Evolutionary conservation across 768 basidiomycete genomes (phyloP).

Genomic region (Termitomyces sp.): DNA sequence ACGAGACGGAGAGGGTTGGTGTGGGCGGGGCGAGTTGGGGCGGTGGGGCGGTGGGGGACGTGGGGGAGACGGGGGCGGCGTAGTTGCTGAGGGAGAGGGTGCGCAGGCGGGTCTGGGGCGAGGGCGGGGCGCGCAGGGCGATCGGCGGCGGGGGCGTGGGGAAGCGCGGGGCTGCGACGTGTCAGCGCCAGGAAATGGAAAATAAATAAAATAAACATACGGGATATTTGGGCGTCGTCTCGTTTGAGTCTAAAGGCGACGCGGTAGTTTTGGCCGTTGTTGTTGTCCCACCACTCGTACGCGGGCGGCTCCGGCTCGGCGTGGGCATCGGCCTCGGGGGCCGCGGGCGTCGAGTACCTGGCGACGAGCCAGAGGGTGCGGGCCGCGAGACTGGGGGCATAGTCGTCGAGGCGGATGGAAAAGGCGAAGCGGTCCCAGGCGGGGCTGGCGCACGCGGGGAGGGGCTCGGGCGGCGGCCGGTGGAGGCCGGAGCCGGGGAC

Average conservation of each 20-base stretch:
- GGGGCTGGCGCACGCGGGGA: not conserved
- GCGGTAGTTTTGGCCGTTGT: conserved; percentile 70
- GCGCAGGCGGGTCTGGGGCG: conserved; percentile 26
- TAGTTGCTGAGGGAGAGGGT: conserved; percentile 45
- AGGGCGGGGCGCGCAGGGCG: conserved; percentile 8
- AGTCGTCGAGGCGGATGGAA: conserved; percentile 67
- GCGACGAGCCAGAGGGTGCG: conserved; percentile 59
- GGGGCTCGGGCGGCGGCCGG: no score
- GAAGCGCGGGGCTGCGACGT: not conserved
- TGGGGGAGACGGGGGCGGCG: conserved; percentile 31
- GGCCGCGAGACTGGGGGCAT: conserved; percentile 41
- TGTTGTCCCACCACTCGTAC: conserved; percentile 95
- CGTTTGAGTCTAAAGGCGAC: conserved; percentile 45
- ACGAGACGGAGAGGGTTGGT: not conserved
- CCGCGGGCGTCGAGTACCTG: conserved; percentile 29
- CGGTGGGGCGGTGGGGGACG: not conserved
- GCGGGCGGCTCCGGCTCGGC: conserved; percentile 19
- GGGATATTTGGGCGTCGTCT: not conserved
- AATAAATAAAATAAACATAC: not conserved
- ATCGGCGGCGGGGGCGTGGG: conserved; percentile 6
- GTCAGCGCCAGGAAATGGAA: not conserved
- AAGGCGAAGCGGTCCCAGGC: conserved; percentile 61
- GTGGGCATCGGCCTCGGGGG: not conserved
- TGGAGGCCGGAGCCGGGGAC: conserved; percentile 9
- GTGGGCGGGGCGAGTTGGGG: not conserved